Percentiles rank a stretch among this genome's conserved stretches.
phyloP scores from a whole-genome alignment of 2,329 filamentous ascomycete genomes.

The Cordyceps sp. region DNA sequence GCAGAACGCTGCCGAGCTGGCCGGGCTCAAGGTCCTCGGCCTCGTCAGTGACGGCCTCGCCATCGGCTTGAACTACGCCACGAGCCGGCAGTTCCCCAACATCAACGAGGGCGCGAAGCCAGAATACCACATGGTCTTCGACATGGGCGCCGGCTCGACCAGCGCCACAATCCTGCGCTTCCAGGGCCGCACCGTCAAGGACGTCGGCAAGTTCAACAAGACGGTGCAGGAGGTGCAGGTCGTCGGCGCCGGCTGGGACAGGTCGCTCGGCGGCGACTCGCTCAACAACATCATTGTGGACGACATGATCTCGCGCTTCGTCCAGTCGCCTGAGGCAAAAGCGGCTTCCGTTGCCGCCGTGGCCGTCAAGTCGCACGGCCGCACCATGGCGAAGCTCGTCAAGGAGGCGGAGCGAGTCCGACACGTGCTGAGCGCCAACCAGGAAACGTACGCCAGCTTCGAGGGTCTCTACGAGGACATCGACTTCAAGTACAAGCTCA shows the following conservation, averaged over 20 bases:
- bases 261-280: slow-evolving; percentile 73
- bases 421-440: slow-evolving; percentile 86
- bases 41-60: slow-evolving; percentile 81
- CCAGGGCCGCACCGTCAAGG: slow-evolving; percentile 78
- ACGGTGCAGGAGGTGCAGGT: slow-evolving; percentile 91
- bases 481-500: slow-evolving; percentile 84
- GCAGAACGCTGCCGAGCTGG: slow-evolving; percentile 68
- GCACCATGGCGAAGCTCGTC: slow-evolving; percentile 75
- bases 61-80: slow-evolving; percentile 91
- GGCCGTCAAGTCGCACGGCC: slow-evolving; percentile 57
- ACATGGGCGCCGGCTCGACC: slow-evolving; percentile 93
- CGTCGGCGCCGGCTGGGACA: slow-evolving; percentile 75
- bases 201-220: slow-evolving; percentile 87
- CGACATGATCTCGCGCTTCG: slow-evolving; percentile 71
- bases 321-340: slow-evolving; percentile 51
- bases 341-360: slow-evolving; percentile 44
- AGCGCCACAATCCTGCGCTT: slow-evolving; percentile 83
- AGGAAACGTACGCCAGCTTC: slow-evolving; percentile 62
- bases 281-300: slow-evolving; percentile 80
- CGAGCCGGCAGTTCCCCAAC: slow-evolving; percentile 73
- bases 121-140: slow-evolving; percentile 85
- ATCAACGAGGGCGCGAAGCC: slow-evolving; percentile 70
- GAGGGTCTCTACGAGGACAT: slow-evolving; percentile 84
- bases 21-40: slow-evolving; percentile 71
- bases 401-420: slow-evolving; percentile 81